Evolutionary conservation across 1,139 yeast genomes (phyloP), one percentile per base, ranked within the genome.

Genomic region (Pichia sp.): DNA sequence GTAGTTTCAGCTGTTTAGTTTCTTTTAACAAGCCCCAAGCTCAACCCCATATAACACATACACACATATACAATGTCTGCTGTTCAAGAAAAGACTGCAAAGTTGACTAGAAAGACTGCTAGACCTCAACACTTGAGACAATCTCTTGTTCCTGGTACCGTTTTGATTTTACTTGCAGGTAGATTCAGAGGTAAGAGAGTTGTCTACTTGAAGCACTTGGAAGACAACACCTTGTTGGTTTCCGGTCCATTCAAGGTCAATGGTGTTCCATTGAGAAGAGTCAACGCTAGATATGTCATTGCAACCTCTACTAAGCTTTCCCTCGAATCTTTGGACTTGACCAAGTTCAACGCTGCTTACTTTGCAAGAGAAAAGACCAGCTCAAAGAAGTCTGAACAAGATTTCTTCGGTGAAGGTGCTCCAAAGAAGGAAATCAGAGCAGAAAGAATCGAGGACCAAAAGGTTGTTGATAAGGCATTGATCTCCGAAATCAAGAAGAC

Each of bases 171-270:
- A 68, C 81, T 93, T 69, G 97, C 98, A 63, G 98, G 99, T 69
- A 88, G 96, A 74, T 91, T 87, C 95, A 85, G 98, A 75, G 99
- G 99, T 69, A 93, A 91, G 87, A 91, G 99, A 77, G 98, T 91
- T 61, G 97, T 91, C 51, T 85, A 83, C 87, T 82, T 91, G 68
- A 91, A 91, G 84, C 74, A 82, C 72, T 80, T 93, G 67, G 97
- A 87, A 74, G 98, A 93, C 81, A 86, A 85, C 88, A 91, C 97
- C 55, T 77, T 93, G 64, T 84, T 91, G 66, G 96, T 91, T 53
- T 74, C 96, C 49, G 99, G 99, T 67, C 99, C 99, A 64, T 93
- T 91, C 95, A 93, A 91, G 82, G 86, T 91, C 62, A 93, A 93
- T 73, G 98, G 98, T 78, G 99, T 91, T 57, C 98, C 99, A 69